Evolutionary conservation across 208 protist species (phyloP), one percentile per base, ranked within the genome.

Genomic region (Leishmania martiniquensis): DNA sequence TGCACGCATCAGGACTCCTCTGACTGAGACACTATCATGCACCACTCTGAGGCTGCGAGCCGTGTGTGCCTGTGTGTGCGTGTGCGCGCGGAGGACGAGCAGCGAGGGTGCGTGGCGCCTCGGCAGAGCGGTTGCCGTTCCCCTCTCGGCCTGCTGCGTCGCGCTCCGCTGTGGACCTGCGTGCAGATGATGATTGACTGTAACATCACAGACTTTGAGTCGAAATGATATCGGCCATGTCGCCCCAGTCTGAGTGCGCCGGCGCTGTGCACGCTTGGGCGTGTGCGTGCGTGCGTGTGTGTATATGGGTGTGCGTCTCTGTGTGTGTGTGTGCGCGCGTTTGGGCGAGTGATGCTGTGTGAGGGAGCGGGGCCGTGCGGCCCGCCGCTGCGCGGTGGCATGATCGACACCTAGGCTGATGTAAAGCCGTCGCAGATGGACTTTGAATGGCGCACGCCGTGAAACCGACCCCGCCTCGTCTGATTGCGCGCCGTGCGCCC

Each of bases 1-100:
- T 20, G 59, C 72, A 68, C 59, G 72, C 72, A 69, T 67, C 72
- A 77, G 72, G 72, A 76, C 44, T 44, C 70, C 70, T 25, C 54
- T 71, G 66, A 71, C 66, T 71, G 44, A 71, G 66, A 71, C 22
- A 71, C 66, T 54, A 71, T 71, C 66, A 71, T 71, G 66, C 66
- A 71, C 66, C 66, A 71, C 66, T 71, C 66, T 71, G 66, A 71
- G 39, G 66, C 7, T 37, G 66, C 66, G 66, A 17, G 39, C 66
- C 66, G 66, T 44, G 66, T 45, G 66, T 71, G 66, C 39, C n/a
- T 47, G 66, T 54, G 66, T 34, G 67, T 55, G 55, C 13, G 47
- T 60, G 55, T n/a, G 55, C 22, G 55, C 55, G 55, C 55, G 55
- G 55, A 12, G 55, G 55, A 60, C 25, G 55, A 32, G 55, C 52